A percentile compares a stretch with the other conserved stretches of the same genome.
Conservation (phyloP, 306 rosid species). For the Astragalus membranaceus region DNA sequence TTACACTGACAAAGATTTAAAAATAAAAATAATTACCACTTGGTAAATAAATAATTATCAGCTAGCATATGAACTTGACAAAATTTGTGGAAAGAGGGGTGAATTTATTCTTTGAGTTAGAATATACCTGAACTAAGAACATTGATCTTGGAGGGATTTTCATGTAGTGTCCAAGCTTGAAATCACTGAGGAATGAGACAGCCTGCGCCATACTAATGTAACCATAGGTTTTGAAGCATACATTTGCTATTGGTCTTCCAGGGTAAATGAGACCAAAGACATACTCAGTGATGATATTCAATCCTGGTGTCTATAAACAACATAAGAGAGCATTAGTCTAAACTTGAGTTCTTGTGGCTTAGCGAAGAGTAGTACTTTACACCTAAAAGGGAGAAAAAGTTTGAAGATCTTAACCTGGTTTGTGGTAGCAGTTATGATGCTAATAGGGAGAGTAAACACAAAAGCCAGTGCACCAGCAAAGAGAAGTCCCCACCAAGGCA, state of each 20-base stretch:
- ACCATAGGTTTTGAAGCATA: slow-evolving; percentile 86
- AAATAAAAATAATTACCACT: background rate
- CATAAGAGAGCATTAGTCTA: background rate
- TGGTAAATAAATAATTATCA: background rate
- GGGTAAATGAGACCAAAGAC: slow-evolving; percentile 69
- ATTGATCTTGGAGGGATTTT: slow-evolving; percentile 88
- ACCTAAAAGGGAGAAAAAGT: background rate
- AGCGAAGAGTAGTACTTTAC: background rate
- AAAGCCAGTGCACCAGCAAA: slow-evolving; percentile 64
- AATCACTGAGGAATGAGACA: slow-evolving; percentile 77
- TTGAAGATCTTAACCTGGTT: slow-evolving; percentile 55
- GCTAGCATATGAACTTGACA: background rate
- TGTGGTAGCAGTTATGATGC: slow-evolving; percentile 88
- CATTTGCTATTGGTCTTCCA: slow-evolving; percentile 82
- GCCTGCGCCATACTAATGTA: slow-evolving; percentile 78
- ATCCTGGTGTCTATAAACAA: slow-evolving; percentile 54
- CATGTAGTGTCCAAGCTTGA: slow-evolving; percentile 90
- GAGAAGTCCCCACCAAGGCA: slow-evolving; percentile 93
- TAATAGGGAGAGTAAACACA: slow-evolving; percentile 70
- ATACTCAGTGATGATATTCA: slow-evolving; percentile 76
- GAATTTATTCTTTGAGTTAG: background rate
- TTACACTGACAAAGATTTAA: background rate
- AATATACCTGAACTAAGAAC: slow-evolving; percentile 73
- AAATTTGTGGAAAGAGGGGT: background rate
- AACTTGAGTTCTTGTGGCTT: background rate